Conservation (phyloP, 2,329 filamentous ascomycete species). For the Nemania serpens region DNA sequence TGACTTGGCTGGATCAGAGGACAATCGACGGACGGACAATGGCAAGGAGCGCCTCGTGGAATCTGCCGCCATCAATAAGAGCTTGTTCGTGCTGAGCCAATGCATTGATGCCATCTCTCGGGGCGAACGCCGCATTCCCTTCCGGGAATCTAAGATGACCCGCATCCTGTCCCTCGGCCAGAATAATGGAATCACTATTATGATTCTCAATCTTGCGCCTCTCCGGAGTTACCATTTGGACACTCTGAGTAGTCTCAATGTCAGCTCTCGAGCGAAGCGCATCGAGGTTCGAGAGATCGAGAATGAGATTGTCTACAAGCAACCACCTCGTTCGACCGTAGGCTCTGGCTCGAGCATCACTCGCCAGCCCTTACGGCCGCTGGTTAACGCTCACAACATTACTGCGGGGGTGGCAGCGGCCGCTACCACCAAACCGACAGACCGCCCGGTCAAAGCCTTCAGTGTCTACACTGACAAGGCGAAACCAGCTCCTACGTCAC, state of each 20-base stretch:
- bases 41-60: conserved; percentile 91
- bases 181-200: conserved; percentile 92
- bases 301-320: conserved; percentile 89
- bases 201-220: conserved; percentile 94
- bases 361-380: conserved; percentile 78
- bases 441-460: conserved; percentile 82
- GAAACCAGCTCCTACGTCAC: conserved; percentile 47
- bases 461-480: conserved; percentile 81
- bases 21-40: conserved; percentile 93
- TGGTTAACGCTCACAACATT: conserved; percentile 76
- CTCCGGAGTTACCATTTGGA: conserved; percentile 92
- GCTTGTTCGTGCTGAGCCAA: conserved; percentile 89
- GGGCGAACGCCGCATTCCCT: conserved; percentile 79
- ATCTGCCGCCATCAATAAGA: conserved; percentile 97
- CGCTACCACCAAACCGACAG: conserved; percentile 56
- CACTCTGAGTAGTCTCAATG: conserved; percentile 90
- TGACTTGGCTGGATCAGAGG: conserved; percentile 92
- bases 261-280: conserved; percentile 93
- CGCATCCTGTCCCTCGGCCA: conserved; percentile 89
- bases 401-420: conserved; percentile 62
- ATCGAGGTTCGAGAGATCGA: conserved; percentile 96
- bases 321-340: conserved; percentile 62
- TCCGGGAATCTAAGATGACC: conserved; percentile 96
- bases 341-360: conserved; percentile 43
- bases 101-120: conserved; percentile 92